A percentile compares a stretch with the other conserved stretches of the same genome.
Conservation (phyloP, 495 filamentous ascomycete genomes). For the Penicillium daleae region DNA sequence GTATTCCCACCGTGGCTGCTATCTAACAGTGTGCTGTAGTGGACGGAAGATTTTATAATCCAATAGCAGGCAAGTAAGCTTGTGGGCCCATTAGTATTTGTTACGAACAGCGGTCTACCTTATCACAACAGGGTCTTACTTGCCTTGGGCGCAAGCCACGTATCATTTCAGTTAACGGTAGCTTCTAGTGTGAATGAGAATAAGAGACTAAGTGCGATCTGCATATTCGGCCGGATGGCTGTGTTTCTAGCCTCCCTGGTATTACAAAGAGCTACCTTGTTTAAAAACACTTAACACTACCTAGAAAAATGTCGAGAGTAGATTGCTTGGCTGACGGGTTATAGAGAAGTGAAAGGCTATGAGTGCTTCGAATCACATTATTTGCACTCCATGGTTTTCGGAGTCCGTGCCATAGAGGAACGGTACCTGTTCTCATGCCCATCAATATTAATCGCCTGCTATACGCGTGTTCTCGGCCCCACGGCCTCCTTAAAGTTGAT, state of each 20-base stretch:
- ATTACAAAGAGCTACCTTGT: background rate
- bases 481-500: background rate
- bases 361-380: background rate
- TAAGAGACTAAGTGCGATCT: background rate
- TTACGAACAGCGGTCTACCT: conserved; percentile 14
- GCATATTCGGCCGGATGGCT: background rate
- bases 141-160: conserved; percentile 12
- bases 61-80: conserved; percentile 1
- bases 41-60: background rate
- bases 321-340: background rate
- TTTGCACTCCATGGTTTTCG: background rate
- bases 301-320: background rate
- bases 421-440: background rate
- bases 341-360: background rate
- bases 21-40: background rate
- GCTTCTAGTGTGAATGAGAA: background rate
- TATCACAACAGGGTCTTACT: background rate
- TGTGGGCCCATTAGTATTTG: conserved; percentile 20
- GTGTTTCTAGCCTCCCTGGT: background rate
- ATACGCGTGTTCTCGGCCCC: background rate
- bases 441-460: background rate
- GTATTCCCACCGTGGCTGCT: background rate
- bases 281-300: background rate
- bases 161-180: conserved; percentile 5
- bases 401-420: background rate